Conservation (phyloP, 768 basidiomycete genomes). For the Amanita exitialis region DNA sequence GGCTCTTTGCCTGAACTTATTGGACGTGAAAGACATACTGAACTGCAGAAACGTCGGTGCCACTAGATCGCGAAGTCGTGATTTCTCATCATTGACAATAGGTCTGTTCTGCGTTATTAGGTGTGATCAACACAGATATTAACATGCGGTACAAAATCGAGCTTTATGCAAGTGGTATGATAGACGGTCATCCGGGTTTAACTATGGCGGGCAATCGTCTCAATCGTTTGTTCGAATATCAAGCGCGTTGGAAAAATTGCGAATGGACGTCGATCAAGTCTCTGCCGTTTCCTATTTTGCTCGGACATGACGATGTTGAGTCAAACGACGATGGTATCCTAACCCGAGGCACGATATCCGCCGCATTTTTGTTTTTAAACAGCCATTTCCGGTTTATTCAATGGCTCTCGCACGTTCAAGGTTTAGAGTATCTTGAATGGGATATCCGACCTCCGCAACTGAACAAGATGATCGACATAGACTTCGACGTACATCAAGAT, state of each 20-base stretch:
- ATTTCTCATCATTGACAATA: not conserved
- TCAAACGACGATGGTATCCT: not conserved
- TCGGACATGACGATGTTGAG: not conserved
- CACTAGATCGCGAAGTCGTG: not conserved
- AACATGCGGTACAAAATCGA: constrained; percentile 10
- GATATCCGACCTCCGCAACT: constrained; percentile 23
- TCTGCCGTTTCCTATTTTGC: not conserved
- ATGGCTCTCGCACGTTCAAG: constrained; percentile 37
- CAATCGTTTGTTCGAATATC: constrained; percentile 4
- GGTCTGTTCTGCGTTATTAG: constrained; percentile 1
- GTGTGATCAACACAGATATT: constrained; percentile 1
- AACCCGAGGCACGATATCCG: not conserved
- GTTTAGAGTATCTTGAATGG: constrained; percentile 37
- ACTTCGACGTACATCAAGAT: constrained; percentile 58
- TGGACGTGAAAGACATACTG: constrained; percentile 1
- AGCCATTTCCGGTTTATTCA: constrained; percentile 23
- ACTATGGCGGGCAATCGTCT: constrained; percentile 2
- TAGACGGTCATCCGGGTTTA: constrained; percentile 5
- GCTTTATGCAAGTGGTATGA: constrained; percentile 7
- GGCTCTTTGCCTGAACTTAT: not conserved
- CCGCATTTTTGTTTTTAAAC: not conserved
- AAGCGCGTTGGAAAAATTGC: constrained; percentile 7
- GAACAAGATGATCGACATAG: constrained; percentile 28
- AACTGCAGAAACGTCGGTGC: constrained; percentile 2
- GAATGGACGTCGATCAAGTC: not conserved